Base-by-base conservation (phyloP, 331 rosid species). In the Pyracantha coccinea region DNA sequence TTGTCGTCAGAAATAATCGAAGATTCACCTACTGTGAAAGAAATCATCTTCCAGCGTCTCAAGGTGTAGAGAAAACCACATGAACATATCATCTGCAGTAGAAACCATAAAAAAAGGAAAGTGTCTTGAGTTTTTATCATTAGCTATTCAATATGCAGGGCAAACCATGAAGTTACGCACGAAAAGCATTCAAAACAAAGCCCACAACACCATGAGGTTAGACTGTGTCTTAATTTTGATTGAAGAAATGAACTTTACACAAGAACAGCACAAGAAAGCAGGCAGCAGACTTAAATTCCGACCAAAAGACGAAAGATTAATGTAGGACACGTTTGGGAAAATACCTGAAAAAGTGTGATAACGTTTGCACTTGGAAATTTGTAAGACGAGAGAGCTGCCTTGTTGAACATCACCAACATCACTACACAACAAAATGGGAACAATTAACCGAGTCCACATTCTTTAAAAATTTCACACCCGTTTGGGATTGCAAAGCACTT, bases 371-470 rank as follows among this genome's bases (percentile, higher is more conserved):
- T 83, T 5, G 93, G 98, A 66, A 91, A 94, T 69, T 63, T 71
- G 85, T 88, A 94, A 31, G 97, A 94, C 15, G 98, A 94, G 45
- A 94, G 98, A 74, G 98, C 97, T 6, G 97, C 98, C 53, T 94
- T 94, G 81, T 94, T 94, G 86, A 94, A 90, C 88, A 94, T 66
- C 75, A 94, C 92, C 93, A 94, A 84, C 12, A 94, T 79, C 84
- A 91, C 98, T 94, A 83, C 80, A 79, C 33, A 77, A 67, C 19
- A 69, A 54, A 73, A 41, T 52, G 64, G 58, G 38, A 78, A 73
- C 59, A 17, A 27, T 23, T 23, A 44, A 16, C 20, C 16, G 61
- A 45, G 10, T 71, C 5, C 71, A 38, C 35, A 64, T 41, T 6
- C 68, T 17, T 15, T 17, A 32, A 45, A 27, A 47, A 16, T 69